phyloP scores from a whole-genome alignment of 768 basidiomycete species.

The Tephrocybe sp. region DNA sequence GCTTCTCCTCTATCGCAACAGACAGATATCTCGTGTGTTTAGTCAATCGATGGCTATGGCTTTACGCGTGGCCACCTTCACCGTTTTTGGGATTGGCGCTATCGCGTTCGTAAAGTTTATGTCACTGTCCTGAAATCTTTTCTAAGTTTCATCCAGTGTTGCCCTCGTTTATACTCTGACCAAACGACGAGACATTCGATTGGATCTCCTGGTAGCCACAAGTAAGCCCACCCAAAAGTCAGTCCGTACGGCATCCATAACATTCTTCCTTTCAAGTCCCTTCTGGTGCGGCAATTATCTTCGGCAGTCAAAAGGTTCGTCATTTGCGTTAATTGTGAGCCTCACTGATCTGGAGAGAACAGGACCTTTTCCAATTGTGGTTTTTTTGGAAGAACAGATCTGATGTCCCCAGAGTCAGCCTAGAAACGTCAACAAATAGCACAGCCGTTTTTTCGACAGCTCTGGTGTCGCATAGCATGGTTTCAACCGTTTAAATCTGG shows the following conservation, averaged over 20 bases:
- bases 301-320: constrained; percentile 26
- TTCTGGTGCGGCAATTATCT: constrained; percentile 23
- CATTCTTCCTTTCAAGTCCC: constrained; percentile 18
- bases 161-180: constrained; percentile 24
- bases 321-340: not conserved
- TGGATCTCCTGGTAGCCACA: constrained; percentile 26
- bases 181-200: constrained; percentile 20
- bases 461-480: not conserved
- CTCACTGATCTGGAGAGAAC: not conserved
- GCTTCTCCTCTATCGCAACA: constrained; percentile 23
- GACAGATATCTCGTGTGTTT: constrained; percentile 21
- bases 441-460: constrained; percentile 7
- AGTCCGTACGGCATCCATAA: not conserved
- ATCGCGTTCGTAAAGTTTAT: constrained; percentile 9
- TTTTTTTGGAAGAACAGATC: constrained; percentile 15
- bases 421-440: not conserved
- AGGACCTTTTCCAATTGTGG: constrained; percentile 17
- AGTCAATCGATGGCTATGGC: constrained; percentile 25
- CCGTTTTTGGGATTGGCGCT: constrained; percentile 18
- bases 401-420: not conserved
- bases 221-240: constrained; percentile 14
- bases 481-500: not conserved
- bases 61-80: constrained; percentile 27
- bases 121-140: not conserved
- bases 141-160: constrained; percentile 16